These are phyloP conservation scores for Fistulinella prunicolor DNA, from an alignment of 768 basidiomycete species.

Conservation along the genomic window DNA sequence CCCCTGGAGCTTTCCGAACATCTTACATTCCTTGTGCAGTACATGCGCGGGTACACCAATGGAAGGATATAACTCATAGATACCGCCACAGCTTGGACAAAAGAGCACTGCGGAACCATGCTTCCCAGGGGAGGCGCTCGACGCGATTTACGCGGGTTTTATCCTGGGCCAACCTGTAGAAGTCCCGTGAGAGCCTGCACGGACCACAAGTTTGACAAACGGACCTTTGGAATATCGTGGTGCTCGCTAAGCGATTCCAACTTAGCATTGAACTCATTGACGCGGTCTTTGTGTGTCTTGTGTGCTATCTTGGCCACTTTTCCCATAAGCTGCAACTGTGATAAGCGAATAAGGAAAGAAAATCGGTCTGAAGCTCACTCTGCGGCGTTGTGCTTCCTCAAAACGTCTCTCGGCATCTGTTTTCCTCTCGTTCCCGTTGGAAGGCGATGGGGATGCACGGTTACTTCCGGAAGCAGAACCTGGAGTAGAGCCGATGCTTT, in stretches of 20 bases:
- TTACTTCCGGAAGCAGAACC: conserved; percentile 54
- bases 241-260: conserved; percentile 87
- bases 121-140: conserved; percentile 19
- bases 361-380: conserved; percentile 49
- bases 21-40: conserved; percentile 22
- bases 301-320: conserved; percentile 73
- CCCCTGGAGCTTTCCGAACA: conserved; percentile 24
- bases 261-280: conserved; percentile 84
- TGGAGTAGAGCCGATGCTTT: conserved; percentile 40
- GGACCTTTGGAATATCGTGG: conserved; percentile 91
- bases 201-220: conserved; percentile 25
- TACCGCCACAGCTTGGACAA: conserved; percentile 18
- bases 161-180: conserved; percentile 80
- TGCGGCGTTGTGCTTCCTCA: conserved; percentile 78
- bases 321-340: conserved; percentile 56
- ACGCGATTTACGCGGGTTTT: conserved; percentile 41
- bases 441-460: conserved; percentile 58
- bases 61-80: conserved; percentile 15
- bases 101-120: conserved; percentile 8
- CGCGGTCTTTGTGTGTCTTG: conserved; percentile 92
- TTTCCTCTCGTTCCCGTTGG: conserved; percentile 52
- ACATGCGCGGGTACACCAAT: conserved; percentile 22
- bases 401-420: conserved; percentile 88
- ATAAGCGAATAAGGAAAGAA: conserved; percentile 7
- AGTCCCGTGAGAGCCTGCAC: conserved; percentile 29